Conservation (phyloP, 371 early-diverging fungal genomes). For the Rhizopus delemar region DNA sequence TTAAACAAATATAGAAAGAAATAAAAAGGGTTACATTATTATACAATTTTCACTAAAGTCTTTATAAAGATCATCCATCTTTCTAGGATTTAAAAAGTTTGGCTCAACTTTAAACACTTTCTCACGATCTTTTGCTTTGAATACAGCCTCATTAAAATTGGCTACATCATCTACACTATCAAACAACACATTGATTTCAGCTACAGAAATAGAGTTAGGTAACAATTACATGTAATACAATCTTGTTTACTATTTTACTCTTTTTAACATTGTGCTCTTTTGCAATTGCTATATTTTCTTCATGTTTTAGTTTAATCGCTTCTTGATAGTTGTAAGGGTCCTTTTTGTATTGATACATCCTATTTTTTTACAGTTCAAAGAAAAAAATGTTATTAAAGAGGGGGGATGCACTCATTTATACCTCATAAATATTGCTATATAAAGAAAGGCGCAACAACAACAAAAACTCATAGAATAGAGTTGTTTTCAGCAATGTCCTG, state of each 20-base stretch:
- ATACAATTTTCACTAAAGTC: constrained; percentile 27
- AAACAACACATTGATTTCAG: constrained; percentile 24
- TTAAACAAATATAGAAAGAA: neutral
- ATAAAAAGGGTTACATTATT: constrained; percentile 24
- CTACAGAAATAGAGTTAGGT: constrained; percentile 7
- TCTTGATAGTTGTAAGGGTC: constrained; percentile 9
- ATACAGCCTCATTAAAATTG: constrained; percentile 15
- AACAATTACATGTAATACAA: neutral
- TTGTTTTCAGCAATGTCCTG: too few relatives aligned
- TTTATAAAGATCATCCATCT: constrained; percentile 1
- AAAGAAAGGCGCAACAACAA: too few relatives aligned
- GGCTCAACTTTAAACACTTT: constrained; percentile 16
- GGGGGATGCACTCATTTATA: neutral
- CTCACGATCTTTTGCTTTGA: constrained; percentile 6
- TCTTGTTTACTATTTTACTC: constrained; percentile 11
- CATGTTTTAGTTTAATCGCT: constrained; percentile 15
- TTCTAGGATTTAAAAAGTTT: constrained; percentile 24
- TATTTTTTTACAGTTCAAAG: neutral
- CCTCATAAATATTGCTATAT: neutral
- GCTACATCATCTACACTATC: constrained; percentile 22
- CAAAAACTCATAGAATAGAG: too few relatives aligned
- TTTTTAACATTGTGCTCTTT: constrained; percentile 11
- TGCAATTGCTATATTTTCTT: constrained; percentile 7
- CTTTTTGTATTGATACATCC: constrained; percentile 18
- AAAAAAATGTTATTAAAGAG: neutral